A percentile compares a stretch with the other conserved stretches of the same genome.
Conservation (phyloP, 768 basidiomycete genomes). For the Pisolithus microcarpus region DNA sequence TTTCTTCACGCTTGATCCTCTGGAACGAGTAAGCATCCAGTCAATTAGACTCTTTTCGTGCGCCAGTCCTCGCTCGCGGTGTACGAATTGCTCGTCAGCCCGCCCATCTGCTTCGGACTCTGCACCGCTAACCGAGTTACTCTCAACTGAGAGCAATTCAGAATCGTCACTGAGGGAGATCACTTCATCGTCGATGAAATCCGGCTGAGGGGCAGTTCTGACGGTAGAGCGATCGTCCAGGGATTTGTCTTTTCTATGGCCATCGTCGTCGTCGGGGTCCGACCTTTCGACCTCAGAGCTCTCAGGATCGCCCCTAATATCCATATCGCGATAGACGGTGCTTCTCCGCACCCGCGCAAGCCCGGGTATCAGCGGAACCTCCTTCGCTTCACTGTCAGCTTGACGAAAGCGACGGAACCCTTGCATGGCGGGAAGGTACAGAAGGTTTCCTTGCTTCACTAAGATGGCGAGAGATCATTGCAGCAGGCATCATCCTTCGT, state of each 20-base stretch:
- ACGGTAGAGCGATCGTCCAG: constrained; percentile 13
- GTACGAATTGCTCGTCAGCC: constrained; percentile 29
- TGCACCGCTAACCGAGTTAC: constrained; percentile 11
- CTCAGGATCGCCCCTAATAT: constrained; percentile 58
- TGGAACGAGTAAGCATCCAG: constrained; percentile 54
- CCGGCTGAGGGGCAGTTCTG: constrained; percentile 8
- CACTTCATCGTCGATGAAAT: constrained; percentile 6
- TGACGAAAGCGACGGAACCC: constrained; percentile 4
- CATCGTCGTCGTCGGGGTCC: constrained; percentile 1
- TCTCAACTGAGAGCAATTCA: constrained; percentile 7
- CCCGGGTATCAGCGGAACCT: constrained; percentile 43
- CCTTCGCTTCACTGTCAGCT: constrained; percentile 29
- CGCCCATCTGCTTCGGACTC: constrained; percentile 27
- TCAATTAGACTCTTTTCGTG: constrained; percentile 52
- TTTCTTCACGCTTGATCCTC: constrained; percentile 14
- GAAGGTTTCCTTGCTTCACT: constrained; percentile 9
- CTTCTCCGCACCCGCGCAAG: constrained; percentile 39
- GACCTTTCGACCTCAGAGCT: constrained; percentile 38
- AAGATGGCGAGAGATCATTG: constrained; percentile 38
- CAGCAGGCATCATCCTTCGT: constrained; percentile 46
- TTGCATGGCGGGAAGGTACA: constrained; percentile 7
- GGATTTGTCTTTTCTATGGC: constrained; percentile 3
- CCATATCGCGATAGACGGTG: constrained; percentile 25
- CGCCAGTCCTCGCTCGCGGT: constrained; percentile 17
- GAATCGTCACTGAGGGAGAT: constrained; percentile 21